Evolutionary conservation across 352 stramenopile genomes (phyloP).

Genomic region (Phytophthora litchii): DNA sequence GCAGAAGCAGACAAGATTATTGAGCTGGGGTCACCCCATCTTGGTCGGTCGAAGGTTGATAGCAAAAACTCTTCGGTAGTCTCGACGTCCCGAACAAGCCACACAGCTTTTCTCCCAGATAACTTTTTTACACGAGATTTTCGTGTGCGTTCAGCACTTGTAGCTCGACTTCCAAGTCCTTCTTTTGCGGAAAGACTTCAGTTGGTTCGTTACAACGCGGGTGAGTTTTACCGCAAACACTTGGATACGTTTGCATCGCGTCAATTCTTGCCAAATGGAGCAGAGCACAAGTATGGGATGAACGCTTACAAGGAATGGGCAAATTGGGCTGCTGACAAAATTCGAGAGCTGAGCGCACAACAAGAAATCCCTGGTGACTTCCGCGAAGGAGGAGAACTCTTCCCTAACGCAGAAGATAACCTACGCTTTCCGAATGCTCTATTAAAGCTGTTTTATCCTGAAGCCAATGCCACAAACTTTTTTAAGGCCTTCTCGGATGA

Average conservation of each 20-base stretch:
- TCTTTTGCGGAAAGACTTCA: constrained; percentile 72
- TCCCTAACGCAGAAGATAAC: constrained; percentile 57
- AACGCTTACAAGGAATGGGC: constrained; percentile 75
- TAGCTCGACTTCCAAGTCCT: constrained; percentile 68
- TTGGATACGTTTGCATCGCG: constrained; percentile 79
- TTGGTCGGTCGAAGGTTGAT: constrained; percentile 73
- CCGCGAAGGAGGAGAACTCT: constrained; percentile 56
- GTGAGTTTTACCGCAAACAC: constrained; percentile 84
- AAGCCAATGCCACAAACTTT: constrained; percentile 53
- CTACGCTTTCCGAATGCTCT: constrained; percentile 67
- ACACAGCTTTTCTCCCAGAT: constrained; percentile 78
- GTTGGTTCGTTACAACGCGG: constrained; percentile 73
- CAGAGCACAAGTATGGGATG: constrained; percentile 37
- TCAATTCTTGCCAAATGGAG: constrained; percentile 62
- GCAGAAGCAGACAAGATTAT: constrained; percentile 65
- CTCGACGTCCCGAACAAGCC: constrained; percentile 65
- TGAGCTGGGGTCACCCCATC: constrained; percentile 41
- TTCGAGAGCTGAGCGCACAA: constrained; percentile 42
- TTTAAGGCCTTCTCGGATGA: constrained; percentile 64
- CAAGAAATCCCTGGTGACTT: constrained; percentile 55
- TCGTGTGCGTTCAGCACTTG: constrained; percentile 52
- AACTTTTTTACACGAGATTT: constrained; percentile 74
- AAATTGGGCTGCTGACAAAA: constrained; percentile 52
- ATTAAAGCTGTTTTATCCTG: constrained; percentile 57
- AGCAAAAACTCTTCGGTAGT: constrained; percentile 65